Percentiles rank a stretch among this genome's conserved stretches.
Evolutionary conservation across 305 asterid genomes (phyloP).

Genomic region (Rubia tinctorum): DNA sequence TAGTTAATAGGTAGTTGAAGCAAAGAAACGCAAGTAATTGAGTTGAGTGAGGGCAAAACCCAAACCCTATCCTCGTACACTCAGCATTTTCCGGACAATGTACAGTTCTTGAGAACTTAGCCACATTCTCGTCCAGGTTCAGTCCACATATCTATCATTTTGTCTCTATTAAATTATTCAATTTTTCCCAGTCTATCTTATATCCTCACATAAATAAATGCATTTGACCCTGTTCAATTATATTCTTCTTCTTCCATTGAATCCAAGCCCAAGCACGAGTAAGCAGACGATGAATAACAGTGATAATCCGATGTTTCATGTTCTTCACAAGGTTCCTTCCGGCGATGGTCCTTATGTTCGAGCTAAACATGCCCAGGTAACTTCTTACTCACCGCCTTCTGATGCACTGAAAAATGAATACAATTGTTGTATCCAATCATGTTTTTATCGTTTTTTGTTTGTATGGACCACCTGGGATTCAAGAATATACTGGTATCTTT

Average conservation of each 20-base stretch:
- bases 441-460: no score
- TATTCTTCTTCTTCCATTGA: neutral
- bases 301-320: conserved; percentile 31
- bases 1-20: no score
- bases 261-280: neutral
- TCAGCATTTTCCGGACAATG: neutral
- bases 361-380: conserved; percentile 82
- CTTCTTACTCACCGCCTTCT: neutral
- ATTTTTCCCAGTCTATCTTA: neutral
- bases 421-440: no score
- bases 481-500: no score
- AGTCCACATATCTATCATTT: neutral
- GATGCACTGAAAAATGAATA: no score
- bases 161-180: neutral
- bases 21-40: no score
- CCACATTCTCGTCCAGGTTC: conserved; percentile 6
- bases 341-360: conserved; percentile 90
- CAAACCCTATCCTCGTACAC: no score
- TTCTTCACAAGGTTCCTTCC: conserved; percentile 67
- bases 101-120: neutral
- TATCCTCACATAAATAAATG: neutral
- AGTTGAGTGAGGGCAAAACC: no score
- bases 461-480: no score
- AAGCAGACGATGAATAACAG: conserved; percentile 16
- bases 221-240: neutral